These are phyloP conservation scores for Coniophora puteana DNA, from an alignment of 1,284 basidiomycete species.

Conservation along the genomic window DNA sequence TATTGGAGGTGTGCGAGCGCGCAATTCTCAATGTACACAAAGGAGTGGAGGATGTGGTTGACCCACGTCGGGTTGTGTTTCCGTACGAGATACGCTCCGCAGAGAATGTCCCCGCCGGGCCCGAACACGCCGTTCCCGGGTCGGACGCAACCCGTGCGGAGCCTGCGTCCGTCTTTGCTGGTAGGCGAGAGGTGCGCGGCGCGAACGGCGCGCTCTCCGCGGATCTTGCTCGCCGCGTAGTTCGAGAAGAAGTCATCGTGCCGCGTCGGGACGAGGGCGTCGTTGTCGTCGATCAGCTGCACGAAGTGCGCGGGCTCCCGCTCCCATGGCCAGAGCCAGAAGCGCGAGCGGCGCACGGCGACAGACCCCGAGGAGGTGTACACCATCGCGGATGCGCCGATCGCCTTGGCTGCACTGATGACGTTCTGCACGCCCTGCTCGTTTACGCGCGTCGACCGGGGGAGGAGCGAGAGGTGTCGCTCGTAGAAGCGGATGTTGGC, in stretches of 20 bases:
- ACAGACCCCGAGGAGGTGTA: conserved; percentile 65
- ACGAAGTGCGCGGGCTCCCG: conserved; percentile 47
- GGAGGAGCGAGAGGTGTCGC: conserved; percentile 45
- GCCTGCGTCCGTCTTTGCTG: conserved; percentile 22
- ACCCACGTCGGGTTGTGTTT: conserved; percentile 63
- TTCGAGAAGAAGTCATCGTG: conserved; percentile 68
- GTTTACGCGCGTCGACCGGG: conserved; percentile 57
- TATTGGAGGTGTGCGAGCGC: conserved; percentile 67
- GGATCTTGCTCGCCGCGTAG: conserved; percentile 58
- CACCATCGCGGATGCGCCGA: conserved; percentile 48
- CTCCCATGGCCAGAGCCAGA: conserved; percentile 73
- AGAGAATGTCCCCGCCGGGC: conserved; percentile 66
- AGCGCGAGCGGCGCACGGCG: conserved; percentile 46
- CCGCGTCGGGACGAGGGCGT: conserved; percentile 37
- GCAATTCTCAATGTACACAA: conserved; percentile 71
- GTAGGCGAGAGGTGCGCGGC: conserved; percentile 43
- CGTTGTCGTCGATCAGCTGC: conserved; percentile 58
- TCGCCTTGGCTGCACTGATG: conserved; percentile 34
- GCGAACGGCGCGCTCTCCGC: conserved; percentile 54
- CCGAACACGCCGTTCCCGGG: conserved; percentile 76
- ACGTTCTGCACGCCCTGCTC: conserved; percentile 63
- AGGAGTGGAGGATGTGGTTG: conserved; percentile 52
- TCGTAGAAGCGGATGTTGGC: conserved; percentile 77
- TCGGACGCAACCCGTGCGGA: conserved; percentile 67
- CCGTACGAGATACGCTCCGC: conserved; percentile 56